Percentiles rank a stretch among this genome's conserved stretches.
Conservation (phyloP, 129 eudicot genomes). For the Lonicera japonica region DNA sequence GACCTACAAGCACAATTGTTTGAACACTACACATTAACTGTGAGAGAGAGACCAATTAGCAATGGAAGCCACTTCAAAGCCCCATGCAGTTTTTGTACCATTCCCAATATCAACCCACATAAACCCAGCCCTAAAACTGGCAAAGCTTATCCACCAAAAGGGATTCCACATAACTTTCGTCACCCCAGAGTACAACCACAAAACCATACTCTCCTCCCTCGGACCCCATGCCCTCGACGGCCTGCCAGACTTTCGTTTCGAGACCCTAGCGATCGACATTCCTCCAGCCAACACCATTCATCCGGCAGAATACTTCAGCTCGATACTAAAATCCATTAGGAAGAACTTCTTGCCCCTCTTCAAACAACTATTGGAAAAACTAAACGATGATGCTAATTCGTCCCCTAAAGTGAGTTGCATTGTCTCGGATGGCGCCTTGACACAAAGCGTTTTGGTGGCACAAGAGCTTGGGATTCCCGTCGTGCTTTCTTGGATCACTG, state of each 20-base stretch:
- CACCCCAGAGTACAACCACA: not conserved
- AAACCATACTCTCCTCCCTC: not conserved
- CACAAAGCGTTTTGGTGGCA: not conserved
- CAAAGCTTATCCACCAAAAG: not conserved
- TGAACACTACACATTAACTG: too few relatives aligned
- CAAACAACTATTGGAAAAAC: not conserved
- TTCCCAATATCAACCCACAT: not conserved
- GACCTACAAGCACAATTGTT: too few relatives aligned
- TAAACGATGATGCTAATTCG: not conserved
- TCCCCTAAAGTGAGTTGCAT: not conserved
- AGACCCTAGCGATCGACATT: too few relatives aligned
- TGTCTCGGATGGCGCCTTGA: slow-evolving; percentile 1
- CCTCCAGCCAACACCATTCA: not conserved
- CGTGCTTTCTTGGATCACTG: not conserved
- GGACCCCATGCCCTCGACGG: not conserved
- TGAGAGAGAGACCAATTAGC: too few relatives aligned
- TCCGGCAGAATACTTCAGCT: not conserved
- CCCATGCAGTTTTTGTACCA: not conserved
- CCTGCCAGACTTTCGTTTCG: not conserved
- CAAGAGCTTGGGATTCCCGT: not conserved
- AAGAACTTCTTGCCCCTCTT: not conserved
- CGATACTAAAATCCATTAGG: not conserved
- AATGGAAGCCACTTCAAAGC: not conserved
- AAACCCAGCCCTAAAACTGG: not conserved
- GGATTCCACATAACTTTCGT: not conserved